These are phyloP conservation scores for Suillus spraguei DNA, from an alignment of 768 basidiomycete species.

Conservation along the genomic window DNA sequence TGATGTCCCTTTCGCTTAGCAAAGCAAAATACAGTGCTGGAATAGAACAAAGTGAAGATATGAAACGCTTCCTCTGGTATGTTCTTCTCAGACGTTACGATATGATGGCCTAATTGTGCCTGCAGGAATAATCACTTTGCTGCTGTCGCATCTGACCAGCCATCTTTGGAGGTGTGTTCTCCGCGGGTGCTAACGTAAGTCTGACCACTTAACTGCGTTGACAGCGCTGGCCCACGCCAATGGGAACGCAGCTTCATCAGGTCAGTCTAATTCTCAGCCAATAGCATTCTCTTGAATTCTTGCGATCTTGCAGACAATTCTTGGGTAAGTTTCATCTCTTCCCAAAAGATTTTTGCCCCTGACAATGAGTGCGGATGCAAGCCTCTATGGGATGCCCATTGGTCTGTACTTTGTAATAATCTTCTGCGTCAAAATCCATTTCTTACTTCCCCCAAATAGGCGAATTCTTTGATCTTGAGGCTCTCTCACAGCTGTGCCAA, in stretches of 20 bases:
- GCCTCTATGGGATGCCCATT: conserved; percentile 76
- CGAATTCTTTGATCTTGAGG: conserved; percentile 74
- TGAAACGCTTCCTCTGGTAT: conserved; percentile 75
- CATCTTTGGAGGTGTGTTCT: conserved; percentile 56
- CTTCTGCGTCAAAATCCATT: neutral
- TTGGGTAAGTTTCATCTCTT: conserved; percentile 46
- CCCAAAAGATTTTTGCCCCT: neutral
- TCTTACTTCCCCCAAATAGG: conserved; percentile 37
- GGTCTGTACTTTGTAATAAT: conserved; percentile 37
- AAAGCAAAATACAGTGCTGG: conserved; percentile 49
- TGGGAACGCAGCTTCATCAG: conserved; percentile 56
- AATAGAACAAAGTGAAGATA: conserved; percentile 67
- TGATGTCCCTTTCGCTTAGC: neutral
- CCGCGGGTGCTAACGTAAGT: conserved; percentile 6
- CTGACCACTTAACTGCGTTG: conserved; percentile 12
- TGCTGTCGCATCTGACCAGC: conserved; percentile 69
- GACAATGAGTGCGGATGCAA: conserved; percentile 22
- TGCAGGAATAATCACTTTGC: conserved; percentile 74
- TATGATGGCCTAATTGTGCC: conserved; percentile 2
- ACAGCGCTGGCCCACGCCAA: conserved; percentile 56
- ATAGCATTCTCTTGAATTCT: conserved; percentile 5
- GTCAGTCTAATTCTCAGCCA: conserved; percentile 35
- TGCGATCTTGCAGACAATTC: conserved; percentile 46
- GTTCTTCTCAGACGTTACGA: conserved; percentile 16
- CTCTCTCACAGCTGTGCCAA: conserved; percentile 55